Base-by-base conservation (phyloP, 2,329 filamentous ascomycete genomes). In the Plenodomus lindquistii region DNA sequence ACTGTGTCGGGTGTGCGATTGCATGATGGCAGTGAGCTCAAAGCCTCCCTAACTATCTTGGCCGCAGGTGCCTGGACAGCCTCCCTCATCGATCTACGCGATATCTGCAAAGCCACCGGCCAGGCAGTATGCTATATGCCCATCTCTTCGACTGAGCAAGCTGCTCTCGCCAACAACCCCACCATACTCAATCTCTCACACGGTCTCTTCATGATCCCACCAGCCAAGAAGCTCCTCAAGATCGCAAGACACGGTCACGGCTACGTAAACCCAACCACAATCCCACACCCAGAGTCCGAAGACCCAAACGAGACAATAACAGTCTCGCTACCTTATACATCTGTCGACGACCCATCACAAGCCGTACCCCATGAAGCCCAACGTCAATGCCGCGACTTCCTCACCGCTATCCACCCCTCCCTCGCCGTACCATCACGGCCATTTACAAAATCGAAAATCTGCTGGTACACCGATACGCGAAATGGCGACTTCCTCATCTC, bases 51-150 rank as follows among this genome's bases (percentile, higher is more conserved):
- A 7, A 86, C 89, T 27, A 78, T 97, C 46, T 79, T 96, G 2
- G 91, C 93, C 0, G 85, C 91, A 0, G 93, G 93, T 15, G 91
- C 93, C 4, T 97, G 93, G 92, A 90, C 89, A 2, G 83, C 86
- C 2, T 80, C 82, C 1, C 79, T 97, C 18, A 75, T 97, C 46
- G 88, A 96, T 70, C 77, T 97, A 1, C 79, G 85, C 39, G 89
- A 90, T 20, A 83, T 88, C 37, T 86, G 85, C 34, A 82, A 87
- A 55, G 88, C 92, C 2, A 96, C 91, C 0, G 93, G 90, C 13
- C 93, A 97, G 64, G 82, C 84, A 0, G 69, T 97, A 20, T 87
- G 82, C 11, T 97, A 95, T 74, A 76, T 96, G 57, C 79, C 84
- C 55, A 81, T 97, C 60, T 87, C 85, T 0, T 75, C 83, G 15